Evolutionary conservation across 805 yeast genomes (phyloP).

Genomic region (Candida easanensis): DNA sequence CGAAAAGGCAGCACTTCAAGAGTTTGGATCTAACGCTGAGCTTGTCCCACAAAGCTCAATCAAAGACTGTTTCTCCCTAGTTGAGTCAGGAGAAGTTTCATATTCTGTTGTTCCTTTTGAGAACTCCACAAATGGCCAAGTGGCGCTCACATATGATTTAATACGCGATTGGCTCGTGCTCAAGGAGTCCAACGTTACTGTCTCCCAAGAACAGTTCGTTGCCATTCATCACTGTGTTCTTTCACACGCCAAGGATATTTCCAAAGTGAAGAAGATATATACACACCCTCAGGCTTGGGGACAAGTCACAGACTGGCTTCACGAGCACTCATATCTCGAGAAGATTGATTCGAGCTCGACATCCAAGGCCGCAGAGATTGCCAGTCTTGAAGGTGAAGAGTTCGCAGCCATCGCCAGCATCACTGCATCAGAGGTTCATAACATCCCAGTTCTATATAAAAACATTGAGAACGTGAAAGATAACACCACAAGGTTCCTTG

Average conservation of each 20-base stretch:
- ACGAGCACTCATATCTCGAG: conserved; percentile 34
- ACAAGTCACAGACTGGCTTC: conserved; percentile 65
- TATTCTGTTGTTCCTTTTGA: conserved; percentile 86
- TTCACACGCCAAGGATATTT: conserved; percentile 41
- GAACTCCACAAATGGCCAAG: conserved; percentile 94
- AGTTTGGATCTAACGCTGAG: conserved; percentile 36
- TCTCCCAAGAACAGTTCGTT: conserved; percentile 80
- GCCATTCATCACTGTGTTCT: conserved; percentile 76
- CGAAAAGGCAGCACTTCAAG: conserved; percentile 53
- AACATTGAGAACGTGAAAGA: conserved; percentile 69
- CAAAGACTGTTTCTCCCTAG: conserved; percentile 61
- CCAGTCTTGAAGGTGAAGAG: conserved; percentile 38
- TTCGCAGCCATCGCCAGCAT: conserved; percentile 73
- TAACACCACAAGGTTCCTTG: conserved; percentile 84
- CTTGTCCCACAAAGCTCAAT: conserved; percentile 26
- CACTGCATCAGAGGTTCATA: conserved; percentile 60
- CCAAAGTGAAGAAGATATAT: conserved; percentile 55
- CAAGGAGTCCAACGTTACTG: conserved; percentile 19
- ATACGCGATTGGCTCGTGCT: conserved; percentile 62
- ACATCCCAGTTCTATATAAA: conserved; percentile 49
- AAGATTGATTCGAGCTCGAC: conserved; percentile 75
- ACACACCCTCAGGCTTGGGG: conserved; percentile 99
- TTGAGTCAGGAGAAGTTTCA: conserved; percentile 44
- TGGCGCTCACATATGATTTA: conserved; percentile 78
- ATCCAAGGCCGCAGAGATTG: conserved; percentile 76